Conservation (phyloP, 352 stramenopile genomes). For the Detonula confervacea region DNA sequence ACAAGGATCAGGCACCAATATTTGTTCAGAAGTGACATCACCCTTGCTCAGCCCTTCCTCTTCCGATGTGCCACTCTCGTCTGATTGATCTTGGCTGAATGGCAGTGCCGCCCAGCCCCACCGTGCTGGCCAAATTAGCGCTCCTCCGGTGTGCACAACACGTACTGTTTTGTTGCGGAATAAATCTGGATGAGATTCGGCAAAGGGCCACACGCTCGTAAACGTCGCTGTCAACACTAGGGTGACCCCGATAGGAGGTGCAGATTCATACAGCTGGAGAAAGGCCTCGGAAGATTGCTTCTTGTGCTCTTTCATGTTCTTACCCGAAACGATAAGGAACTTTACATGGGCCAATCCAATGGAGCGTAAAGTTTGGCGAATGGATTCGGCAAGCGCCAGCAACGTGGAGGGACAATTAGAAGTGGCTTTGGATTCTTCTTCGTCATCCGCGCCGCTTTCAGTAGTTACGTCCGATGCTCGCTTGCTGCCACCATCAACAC, state of each 20-base stretch:
- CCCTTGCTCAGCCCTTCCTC: slow-evolving; percentile 2
- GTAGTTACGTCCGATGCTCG: neutral
- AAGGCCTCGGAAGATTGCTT: slow-evolving; percentile 30
- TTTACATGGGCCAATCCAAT: slow-evolving; percentile 54
- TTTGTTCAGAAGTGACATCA: slow-evolving; percentile 40
- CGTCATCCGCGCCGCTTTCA: neutral
- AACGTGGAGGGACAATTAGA: slow-evolving; percentile 36
- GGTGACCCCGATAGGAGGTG: slow-evolving; percentile 50
- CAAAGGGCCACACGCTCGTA: slow-evolving; percentile 50
- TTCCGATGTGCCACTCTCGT: too few relatives aligned
- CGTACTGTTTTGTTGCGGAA: slow-evolving; percentile 58
- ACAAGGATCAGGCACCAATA: slow-evolving; percentile 48
- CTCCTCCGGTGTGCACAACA: slow-evolving; percentile 55
- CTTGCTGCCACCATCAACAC: too few relatives aligned
- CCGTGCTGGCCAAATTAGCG: slow-evolving; percentile 47
- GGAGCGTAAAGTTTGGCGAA: slow-evolving; percentile 35
- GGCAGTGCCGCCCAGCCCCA: slow-evolving; percentile 42
- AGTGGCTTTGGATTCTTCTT: neutral
- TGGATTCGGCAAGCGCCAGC: slow-evolving; percentile 34
- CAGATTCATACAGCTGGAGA: slow-evolving; percentile 45
- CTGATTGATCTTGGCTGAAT: too few relatives aligned
- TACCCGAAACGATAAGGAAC: slow-evolving; percentile 44
- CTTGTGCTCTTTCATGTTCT: slow-evolving; percentile 48
- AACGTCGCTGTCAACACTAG: slow-evolving; percentile 57
- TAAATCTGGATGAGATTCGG: slow-evolving; percentile 43